phyloP scores from a whole-genome alignment of 768 basidiomycete species.

The Cystobasidium ongulense region DNA sequence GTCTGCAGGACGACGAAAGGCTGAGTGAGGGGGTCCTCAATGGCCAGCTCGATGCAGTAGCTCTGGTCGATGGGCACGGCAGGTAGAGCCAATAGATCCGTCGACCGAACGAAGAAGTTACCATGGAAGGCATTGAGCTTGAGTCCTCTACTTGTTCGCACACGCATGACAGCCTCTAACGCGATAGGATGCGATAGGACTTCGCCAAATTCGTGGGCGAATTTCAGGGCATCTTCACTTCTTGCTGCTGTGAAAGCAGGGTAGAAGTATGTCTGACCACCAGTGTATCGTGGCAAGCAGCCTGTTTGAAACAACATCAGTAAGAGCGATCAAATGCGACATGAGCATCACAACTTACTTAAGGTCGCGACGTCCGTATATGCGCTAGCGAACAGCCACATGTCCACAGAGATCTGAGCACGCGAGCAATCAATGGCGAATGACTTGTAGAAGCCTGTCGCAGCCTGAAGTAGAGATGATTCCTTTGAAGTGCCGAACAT shows the following conservation, averaged over 20 bases:
- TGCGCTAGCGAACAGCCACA: conserved; percentile 90
- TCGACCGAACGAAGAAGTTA: conserved; percentile 96
- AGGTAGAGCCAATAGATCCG: conserved; percentile 89
- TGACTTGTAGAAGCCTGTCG: conserved; percentile 90
- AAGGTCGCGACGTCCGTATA: conserved; percentile 95
- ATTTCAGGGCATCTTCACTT: conserved; percentile 93
- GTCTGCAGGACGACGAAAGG: conserved; percentile 92
- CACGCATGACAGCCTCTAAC: conserved; percentile 94
- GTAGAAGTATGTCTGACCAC: conserved; percentile 96
- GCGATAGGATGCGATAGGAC: conserved; percentile 89
- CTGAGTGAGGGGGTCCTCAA: conserved; percentile 83
- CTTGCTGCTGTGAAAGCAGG: conserved; percentile 93
- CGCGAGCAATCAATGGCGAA: conserved; percentile 98
- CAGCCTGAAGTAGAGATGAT: conserved; percentile 84
- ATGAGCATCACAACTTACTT: conserved; percentile 50
- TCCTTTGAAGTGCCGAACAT: conserved; percentile 93
- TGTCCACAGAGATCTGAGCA: conserved; percentile 93
- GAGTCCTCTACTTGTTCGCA: conserved; percentile 88
- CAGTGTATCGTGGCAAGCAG: conserved; percentile 90
- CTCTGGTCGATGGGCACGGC: conserved; percentile 94
- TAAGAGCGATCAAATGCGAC: neutral
- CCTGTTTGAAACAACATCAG: conserved; percentile 49
- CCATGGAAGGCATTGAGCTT: conserved; percentile 97
- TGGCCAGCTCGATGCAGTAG: conserved; percentile 88
- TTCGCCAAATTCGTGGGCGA: conserved; percentile 92